Evolutionary conservation across 208 protist genomes (phyloP).

Genomic region (Crithidia sp.): DNA sequence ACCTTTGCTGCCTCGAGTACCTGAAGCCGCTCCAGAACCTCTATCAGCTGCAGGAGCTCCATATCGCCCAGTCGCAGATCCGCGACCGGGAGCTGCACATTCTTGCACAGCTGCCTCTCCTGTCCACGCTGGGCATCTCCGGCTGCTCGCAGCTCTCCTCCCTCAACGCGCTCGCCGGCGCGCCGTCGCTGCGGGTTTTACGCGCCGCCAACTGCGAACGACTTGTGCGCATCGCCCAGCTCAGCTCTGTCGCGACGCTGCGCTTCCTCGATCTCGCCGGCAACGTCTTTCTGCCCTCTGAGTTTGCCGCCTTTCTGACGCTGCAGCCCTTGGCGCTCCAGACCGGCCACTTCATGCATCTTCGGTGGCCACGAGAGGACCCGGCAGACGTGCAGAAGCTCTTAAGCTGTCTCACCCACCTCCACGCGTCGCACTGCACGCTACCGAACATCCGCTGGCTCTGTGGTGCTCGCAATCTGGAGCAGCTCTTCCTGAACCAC

Average conservation of each 20-base stretch:
- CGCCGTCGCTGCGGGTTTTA: constrained; percentile 25
- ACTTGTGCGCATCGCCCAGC: constrained; percentile 23
- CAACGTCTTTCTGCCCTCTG: constrained; percentile 27
- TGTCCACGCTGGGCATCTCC: constrained; percentile 43
- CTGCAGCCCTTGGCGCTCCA: constrained; percentile 10
- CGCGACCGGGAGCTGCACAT: constrained; percentile 46
- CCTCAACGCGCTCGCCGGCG: constrained; percentile 36
- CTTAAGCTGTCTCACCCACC: constrained; percentile 19
- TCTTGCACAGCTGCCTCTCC: constrained; percentile 35
- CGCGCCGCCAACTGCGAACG: constrained; percentile 28
- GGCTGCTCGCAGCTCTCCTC: constrained; percentile 45
- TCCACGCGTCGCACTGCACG: constrained; percentile 28
- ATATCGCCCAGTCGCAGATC: constrained; percentile 40
- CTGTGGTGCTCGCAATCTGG: constrained; percentile 24
- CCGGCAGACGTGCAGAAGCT: constrained; percentile 4
- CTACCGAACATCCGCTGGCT: constrained; percentile 49
- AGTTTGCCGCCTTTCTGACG: constrained; percentile 27
- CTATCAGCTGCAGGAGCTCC: constrained; percentile 29
- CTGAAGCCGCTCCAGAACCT: constrained; percentile 36
- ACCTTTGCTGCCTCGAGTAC: constrained; percentile 28
- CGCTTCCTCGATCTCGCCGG: constrained; percentile 35
- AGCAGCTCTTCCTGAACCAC: constrained; percentile 43
- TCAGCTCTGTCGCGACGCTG: constrained; percentile 24
- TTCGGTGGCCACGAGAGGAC: constrained; percentile 34
- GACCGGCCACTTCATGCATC: constrained; percentile 16